Evolutionary conservation across 768 basidiomycete genomes (phyloP).

Genomic region (Suillus placidus): DNA sequence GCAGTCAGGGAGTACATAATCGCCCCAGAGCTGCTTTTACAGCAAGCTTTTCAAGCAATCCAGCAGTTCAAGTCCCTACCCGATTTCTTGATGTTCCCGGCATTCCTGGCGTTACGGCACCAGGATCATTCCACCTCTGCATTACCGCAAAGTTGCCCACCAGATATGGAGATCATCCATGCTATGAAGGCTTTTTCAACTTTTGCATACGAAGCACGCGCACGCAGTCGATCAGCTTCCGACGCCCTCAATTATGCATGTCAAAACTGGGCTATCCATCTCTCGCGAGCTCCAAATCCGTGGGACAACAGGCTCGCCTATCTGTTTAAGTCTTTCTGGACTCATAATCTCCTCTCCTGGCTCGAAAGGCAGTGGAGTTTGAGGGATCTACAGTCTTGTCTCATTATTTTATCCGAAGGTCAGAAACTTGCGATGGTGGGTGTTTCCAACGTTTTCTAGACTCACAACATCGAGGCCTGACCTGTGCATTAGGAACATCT

Average conservation of each 20-base stretch:
- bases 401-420: neutral
- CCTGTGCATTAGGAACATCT: neutral
- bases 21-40: neutral
- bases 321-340: neutral
- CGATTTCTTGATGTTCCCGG: neutral
- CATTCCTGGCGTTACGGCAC: neutral
- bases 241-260: neutral
- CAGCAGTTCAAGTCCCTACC: neutral
- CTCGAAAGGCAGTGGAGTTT: constrained; percentile 1
- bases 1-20: neutral
- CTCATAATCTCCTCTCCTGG: neutral
- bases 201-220: neutral
- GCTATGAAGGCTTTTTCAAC: neutral
- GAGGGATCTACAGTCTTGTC: neutral
- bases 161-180: neutral
- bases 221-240: neutral
- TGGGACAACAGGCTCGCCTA: neutral
- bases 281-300: neutral
- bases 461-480: neutral
- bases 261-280: neutral
- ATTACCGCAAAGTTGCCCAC: too few species aligned
- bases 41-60: neutral
- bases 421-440: neutral
- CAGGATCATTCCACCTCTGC: neutral
- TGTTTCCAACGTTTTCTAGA: neutral